Evolutionary conservation across 1,284 basidiomycete genomes (phyloP), one percentile per base, ranked within the genome.

Genomic region (Ustilago esculenta): DNA sequence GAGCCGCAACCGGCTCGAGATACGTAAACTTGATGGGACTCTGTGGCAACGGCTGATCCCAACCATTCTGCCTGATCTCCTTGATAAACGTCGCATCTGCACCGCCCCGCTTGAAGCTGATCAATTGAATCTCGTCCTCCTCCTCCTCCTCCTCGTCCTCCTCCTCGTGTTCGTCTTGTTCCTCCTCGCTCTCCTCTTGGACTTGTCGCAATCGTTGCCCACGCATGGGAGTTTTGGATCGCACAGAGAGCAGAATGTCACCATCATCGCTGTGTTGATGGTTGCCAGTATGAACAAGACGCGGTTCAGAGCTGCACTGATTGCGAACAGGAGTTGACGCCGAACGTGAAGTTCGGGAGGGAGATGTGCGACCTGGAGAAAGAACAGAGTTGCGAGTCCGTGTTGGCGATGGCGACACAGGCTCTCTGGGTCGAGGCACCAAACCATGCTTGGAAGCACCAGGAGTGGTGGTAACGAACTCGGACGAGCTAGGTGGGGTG

Each of bases 11-110:
- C 1, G 61, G 68, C 29, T 61, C 50, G 30, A 71, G 54, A n/a
- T 61, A 71, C 36, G 61, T 66, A 29, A 60, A 61, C 51, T 65
- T 66, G 57, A 71, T 65, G 0, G 68, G 68, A 14, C 57, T 58
- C 1, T 37, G 57, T 10, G 56, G 55, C 12, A 54, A 14, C 4
- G 57, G 56, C 36, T 51, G 63, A 30, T 71, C 58, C 69, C 69
- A 72, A 17, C 69, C 69, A 15, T 67, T 67, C 25, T 63, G 43
- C 20, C 58, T 58, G 44, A 67, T 59, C 49, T 72, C 69, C 17
- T 53, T 49, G n/a, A 72, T 39, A 42, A 72, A 72, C 17, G 61
- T 56, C 3, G 68, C 63, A 27, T 71, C 68, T 8, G 68, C 54
- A 5, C 63, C 68, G 10, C 54, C 47, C 11, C 68, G 68, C 10